Evolutionary conservation across 2,329 filamentous ascomycete species (phyloP).

Genomic region (Talaromyces sp.): DNA sequence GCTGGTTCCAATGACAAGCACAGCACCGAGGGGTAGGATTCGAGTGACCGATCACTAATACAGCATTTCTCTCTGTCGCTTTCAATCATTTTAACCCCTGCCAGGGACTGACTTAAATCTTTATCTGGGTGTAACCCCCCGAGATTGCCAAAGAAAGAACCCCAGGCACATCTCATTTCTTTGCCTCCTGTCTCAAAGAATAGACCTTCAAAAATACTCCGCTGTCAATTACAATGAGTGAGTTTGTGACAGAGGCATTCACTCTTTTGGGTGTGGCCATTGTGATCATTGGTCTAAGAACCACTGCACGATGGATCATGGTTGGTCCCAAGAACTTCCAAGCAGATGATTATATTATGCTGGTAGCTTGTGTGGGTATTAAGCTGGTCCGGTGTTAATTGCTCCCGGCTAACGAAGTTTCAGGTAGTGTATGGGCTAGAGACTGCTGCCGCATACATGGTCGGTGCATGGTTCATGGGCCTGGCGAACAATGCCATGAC

Average conservation of each 20-base stretch:
- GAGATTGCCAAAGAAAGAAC: conserved; percentile 1
- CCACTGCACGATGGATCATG: conserved; percentile 51
- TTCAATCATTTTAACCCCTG: not conserved
- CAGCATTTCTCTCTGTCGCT: conserved; percentile 3
- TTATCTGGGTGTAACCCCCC: conserved; percentile 21
- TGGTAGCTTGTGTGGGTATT: conserved; percentile 54
- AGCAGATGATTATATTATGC: conserved; percentile 63
- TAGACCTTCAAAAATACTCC: not conserved
- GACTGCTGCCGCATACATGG: conserved; percentile 53
- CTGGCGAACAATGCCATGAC: conserved; percentile 63
- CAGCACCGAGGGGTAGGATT: conserved; percentile 1
- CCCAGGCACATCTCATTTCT: not conserved
- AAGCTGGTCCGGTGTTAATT: not conserved
- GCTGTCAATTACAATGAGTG: conserved; percentile 16
- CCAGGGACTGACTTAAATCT: conserved; percentile 6
- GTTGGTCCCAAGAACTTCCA: conserved; percentile 56
- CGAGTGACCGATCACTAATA: conserved; percentile 4
- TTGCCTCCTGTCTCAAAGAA: not conserved
- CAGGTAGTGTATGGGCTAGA: conserved; percentile 57
- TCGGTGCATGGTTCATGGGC: conserved; percentile 53
- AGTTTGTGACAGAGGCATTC: conserved; percentile 52
- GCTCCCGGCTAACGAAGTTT: not conserved
- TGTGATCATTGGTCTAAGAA: conserved; percentile 54
- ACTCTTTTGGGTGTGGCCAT: conserved; percentile 56
- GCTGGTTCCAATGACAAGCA: conserved; percentile 27